Evolutionary conservation across 352 stramenopile genomes (phyloP), one percentile per base, ranked within the genome.

Genomic region (Pythium phragmitis): DNA sequence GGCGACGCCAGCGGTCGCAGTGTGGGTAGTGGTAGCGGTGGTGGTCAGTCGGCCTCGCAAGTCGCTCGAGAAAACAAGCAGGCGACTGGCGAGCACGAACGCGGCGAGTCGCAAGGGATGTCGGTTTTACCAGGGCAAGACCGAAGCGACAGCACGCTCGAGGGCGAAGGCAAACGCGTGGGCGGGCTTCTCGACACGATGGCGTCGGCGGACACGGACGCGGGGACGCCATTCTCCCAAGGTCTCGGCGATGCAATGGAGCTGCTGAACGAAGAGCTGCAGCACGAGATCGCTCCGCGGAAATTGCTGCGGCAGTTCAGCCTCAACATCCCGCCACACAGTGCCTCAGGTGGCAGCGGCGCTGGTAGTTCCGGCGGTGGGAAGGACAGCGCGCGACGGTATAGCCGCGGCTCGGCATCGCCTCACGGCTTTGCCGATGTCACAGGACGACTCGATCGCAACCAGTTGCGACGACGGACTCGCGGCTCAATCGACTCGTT

Each of bases 261-360:
- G 58, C 63, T 79, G 42, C 67, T 92, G 4, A 80, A 78, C 60
- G 83, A 89, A 55, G 83, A 90, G 57, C 70, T 92, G 23, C 69
- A 73, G 36, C 73, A 89, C 17, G 83, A 92, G 65, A 87, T 92
- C 48, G 72, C 75, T 28, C 81, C 85, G 8, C 76, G 85, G 46
- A 82, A 84, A 19, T 60, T 94, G 23, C 66, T 89, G 62, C 79
- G 85, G 3, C 85, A 94, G 62, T 91, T 88, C 61, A 94, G 83
- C 45, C 68, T 94, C 56, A 92, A 85, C 42, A 84, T 92, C n/a
- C 71, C 73, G 3, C 77, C 80, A 1, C 73, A 67, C 36, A 72
- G 70, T 45, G 17, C 26, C 28, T 57, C 47, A 17, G 59, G 49
- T 23, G 54, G 3, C 34, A 70, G 39, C 42, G 59, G 43, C 39